Evolutionary conservation across 495 filamentous ascomycete species (phyloP).

Genomic region (Penicillium waksmanii): DNA sequence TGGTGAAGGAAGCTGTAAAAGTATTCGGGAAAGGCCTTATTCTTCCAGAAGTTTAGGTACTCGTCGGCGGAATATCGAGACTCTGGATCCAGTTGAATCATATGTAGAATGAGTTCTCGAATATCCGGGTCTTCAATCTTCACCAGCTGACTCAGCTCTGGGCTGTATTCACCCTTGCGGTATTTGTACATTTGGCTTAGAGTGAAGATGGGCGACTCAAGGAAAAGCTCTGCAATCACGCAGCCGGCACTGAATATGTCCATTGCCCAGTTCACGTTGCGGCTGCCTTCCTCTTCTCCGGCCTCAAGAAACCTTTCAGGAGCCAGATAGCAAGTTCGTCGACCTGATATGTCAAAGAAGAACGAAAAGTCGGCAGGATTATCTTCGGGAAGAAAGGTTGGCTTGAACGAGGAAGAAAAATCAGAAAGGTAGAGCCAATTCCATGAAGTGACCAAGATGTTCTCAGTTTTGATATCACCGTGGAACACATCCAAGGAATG

Average conservation of each 20-base stretch:
- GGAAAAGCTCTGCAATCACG: conserved; percentile 95
- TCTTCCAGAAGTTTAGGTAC: conserved; percentile 89
- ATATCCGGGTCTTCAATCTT: conserved; percentile 89
- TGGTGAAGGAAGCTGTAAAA: conserved; percentile 97
- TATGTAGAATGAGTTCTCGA: conserved; percentile 84
- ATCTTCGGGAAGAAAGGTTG: conserved; percentile 90
- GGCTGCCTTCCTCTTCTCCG: conserved; percentile 65
- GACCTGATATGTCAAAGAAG: conserved; percentile 92
- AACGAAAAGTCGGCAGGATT: conserved; percentile 98
- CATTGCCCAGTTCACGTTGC: conserved; percentile 88
- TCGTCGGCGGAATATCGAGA: conserved; percentile 92
- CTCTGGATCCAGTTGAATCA: conserved; percentile 93
- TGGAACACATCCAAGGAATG: conserved; percentile 91
- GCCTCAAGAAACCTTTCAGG: conserved; percentile 86
- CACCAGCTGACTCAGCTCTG: conserved; percentile 72
- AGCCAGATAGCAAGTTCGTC: conserved; percentile 94
- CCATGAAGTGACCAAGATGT: conserved; percentile 96
- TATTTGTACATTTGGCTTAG: conserved; percentile 95
- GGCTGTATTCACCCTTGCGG: conserved; percentile 89
- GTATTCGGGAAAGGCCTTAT: conserved; percentile 90
- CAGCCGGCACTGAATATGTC: conserved; percentile 98
- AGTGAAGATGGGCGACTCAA: conserved; percentile 93
- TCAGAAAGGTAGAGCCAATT: conserved; percentile 98
- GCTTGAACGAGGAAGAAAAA: conserved; percentile 95
- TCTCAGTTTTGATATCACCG: conserved; percentile 98